These are phyloP conservation scores for Trametes coccinea DNA, from an alignment of 768 basidiomycete species.

Conservation along the genomic window DNA sequence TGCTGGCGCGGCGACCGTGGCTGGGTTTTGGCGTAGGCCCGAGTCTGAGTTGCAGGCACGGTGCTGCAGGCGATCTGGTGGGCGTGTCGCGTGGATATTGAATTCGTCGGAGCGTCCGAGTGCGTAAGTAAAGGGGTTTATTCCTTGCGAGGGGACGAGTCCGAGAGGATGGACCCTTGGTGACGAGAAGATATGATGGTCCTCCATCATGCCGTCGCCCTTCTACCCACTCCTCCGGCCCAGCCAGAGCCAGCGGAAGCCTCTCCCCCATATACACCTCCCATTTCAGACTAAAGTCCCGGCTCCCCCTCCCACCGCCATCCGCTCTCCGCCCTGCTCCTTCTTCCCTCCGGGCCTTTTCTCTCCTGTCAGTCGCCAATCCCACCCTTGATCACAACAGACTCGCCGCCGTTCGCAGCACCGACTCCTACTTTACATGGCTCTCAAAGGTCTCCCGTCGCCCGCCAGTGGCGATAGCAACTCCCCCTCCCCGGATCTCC, in stretches of 20 bases:
- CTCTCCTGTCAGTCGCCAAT: not conserved
- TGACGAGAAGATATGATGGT: slow-evolving; percentile 28
- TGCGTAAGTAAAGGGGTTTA: not conserved
- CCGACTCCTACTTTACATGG: slow-evolving; percentile 18
- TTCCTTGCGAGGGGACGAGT: not conserved
- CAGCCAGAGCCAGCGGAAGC: not conserved
- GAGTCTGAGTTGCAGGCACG: not conserved
- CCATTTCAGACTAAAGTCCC: slow-evolving; percentile 25
- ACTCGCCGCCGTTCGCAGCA: not conserved
- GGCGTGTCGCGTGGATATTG: slow-evolving; percentile 24
- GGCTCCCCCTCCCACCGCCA: slow-evolving; percentile 21
- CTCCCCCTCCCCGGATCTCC: slow-evolving; percentile 25
- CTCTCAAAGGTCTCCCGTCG: slow-evolving; percentile 19
- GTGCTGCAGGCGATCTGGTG: slow-evolving; percentile 9
- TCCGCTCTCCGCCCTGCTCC: slow-evolving; percentile 18
- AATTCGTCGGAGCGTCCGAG: slow-evolving; percentile 16
- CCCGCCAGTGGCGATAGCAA: slow-evolving; percentile 23
- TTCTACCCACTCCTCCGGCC: slow-evolving; percentile 25
- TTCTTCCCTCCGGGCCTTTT: slow-evolving; percentile 5
- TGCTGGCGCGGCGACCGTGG: slow-evolving; percentile 8
- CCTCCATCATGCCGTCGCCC: slow-evolving; percentile 28
- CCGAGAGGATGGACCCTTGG: slow-evolving; percentile 27
- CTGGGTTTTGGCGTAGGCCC: slow-evolving; percentile 3
- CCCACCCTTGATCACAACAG: not conserved
- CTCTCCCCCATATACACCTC: slow-evolving; percentile 22